Evolutionary conservation across 208 protist genomes (phyloP).

Genomic region (Strigomonas galati): DNA sequence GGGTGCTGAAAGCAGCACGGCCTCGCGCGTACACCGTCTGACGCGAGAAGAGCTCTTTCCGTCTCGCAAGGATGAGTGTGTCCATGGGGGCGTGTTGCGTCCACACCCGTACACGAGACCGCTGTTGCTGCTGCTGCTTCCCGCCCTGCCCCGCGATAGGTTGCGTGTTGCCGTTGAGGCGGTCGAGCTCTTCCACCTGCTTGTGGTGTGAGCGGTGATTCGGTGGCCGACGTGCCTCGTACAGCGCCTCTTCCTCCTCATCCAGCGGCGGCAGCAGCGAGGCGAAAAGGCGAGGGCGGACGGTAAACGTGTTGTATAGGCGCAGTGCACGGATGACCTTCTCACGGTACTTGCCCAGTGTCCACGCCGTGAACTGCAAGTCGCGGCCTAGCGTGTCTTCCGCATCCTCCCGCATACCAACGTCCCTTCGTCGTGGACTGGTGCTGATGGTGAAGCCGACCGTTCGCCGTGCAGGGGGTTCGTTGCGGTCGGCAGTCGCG

Average conservation of each 20-base stretch:
- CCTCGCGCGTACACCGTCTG: conserved; percentile 28
- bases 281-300: conserved; percentile 49
- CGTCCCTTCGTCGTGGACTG: too few relatives aligned
- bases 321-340: conserved; percentile 71
- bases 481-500: too few relatives aligned
- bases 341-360: conserved; percentile 45
- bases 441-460: too few relatives aligned
- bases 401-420: too few relatives aligned
- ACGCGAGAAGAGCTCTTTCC: conserved; percentile 34
- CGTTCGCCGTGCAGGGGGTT: too few relatives aligned
- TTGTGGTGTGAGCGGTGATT: too few relatives aligned
- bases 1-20: conserved; percentile 11
- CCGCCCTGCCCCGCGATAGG: too few relatives aligned
- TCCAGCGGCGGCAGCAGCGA: conserved; percentile 21
- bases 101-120: conserved; percentile 16
- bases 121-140: too few relatives aligned
- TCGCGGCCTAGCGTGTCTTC: conserved; percentile 35
- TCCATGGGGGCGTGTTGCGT: conserved; percentile 24
- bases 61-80: conserved; percentile 40
- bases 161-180: too few relatives aligned
- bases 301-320: conserved; percentile 71
- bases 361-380: conserved; percentile 69
- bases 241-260: conserved; percentile 1
- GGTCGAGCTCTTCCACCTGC: too few relatives aligned
- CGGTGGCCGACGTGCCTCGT: not conserved